Conservation (phyloP, 1,284 basidiomycete species). For the Crepidotus sp. region DNA sequence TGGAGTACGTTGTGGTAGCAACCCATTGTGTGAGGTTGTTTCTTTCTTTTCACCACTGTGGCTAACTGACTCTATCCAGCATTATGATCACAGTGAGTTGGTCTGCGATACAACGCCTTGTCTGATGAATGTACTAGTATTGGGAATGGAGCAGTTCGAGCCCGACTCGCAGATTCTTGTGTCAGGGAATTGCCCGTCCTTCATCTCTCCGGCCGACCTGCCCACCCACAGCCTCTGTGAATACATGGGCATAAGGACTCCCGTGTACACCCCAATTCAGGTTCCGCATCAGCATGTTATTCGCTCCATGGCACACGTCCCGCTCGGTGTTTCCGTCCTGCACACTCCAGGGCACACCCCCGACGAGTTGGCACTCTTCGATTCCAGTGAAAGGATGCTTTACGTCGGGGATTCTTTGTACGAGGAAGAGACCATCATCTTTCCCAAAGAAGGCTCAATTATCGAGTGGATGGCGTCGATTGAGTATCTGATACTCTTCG, state of each 20-base stretch:
- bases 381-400: slow-evolving; percentile 38
- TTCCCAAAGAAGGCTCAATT: slow-evolving; percentile 43
- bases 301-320: slow-evolving; percentile 16
- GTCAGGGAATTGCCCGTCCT: slow-evolving; percentile 36
- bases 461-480: slow-evolving; percentile 38
- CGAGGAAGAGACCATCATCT: slow-evolving; percentile 44
- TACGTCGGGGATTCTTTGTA: slow-evolving; percentile 51
- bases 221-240: slow-evolving; percentile 39
- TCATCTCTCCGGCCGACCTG: slow-evolving; percentile 32
- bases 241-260: slow-evolving; percentile 31
- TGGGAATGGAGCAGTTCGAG: slow-evolving; percentile 36
- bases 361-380: slow-evolving; percentile 46
- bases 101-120: neutral
- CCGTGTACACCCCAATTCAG: slow-evolving; percentile 36
- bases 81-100: no score
- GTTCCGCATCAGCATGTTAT: slow-evolving; percentile 32
- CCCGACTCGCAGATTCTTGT: slow-evolving; percentile 37
- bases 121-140: slow-evolving; percentile 23
- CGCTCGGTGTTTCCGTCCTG: slow-evolving; percentile 33
- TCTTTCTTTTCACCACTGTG: slow-evolving; percentile 45
- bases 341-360: slow-evolving; percentile 52
- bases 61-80: no score
- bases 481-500: slow-evolving; percentile 33
- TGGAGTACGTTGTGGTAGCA: slow-evolving; percentile 39
- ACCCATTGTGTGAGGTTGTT: no score